Base-by-base conservation (phyloP, 139 green algal genomes). In the Volvox reticuliferus region DNA sequence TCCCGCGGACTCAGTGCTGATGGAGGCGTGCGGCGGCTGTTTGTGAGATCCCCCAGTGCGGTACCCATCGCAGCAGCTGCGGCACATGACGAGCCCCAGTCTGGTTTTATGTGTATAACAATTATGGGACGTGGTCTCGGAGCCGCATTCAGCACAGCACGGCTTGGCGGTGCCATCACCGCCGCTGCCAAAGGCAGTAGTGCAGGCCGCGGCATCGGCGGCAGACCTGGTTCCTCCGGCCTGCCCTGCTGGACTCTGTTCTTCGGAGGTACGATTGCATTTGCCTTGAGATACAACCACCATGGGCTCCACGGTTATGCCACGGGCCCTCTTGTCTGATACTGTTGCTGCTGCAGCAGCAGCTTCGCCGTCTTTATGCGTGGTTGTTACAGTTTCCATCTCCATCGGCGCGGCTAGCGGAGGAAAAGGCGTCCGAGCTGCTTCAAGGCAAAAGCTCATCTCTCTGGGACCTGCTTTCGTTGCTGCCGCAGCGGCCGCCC, bases 11-110 rank as follows among this genome's bases (percentile, higher is more conserved):
- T 32, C 12, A 12, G 67, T 75, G 22, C 67, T 75, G 67, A 28
- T 6, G 22, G n/a, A n/a, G n/a, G 24, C 24, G 26, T 9, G 1
- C 71, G 71, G 26, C 71, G 20, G 71, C 18, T 21, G 71, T 30
- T n/a, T 30, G 71, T 79, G 32, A 12, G 21, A 33, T 20, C 71
- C 21, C 2, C 28, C 14, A 13, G 32, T 55, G n/a, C 75, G 75
- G 17, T 81, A 81, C 30, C 75, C 62, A 24, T 88, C 63, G 82
- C 79, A 79, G 65, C 82, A 88, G 82, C 82, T 30, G 33, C 82
- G 63, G 65, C 82, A 88, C 33, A 35, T 88, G 33, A 88, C 6
- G 6, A 63, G 65, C 33, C 82, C 82, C 9, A 62, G 82, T 30
- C 33, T 0, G 32, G 24, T 36, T 50, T 82, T 82, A 36, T 89